Evolutionary conservation across 768 basidiomycete genomes (phyloP).

Genomic region (Pleurotus salmoneostramineus): DNA sequence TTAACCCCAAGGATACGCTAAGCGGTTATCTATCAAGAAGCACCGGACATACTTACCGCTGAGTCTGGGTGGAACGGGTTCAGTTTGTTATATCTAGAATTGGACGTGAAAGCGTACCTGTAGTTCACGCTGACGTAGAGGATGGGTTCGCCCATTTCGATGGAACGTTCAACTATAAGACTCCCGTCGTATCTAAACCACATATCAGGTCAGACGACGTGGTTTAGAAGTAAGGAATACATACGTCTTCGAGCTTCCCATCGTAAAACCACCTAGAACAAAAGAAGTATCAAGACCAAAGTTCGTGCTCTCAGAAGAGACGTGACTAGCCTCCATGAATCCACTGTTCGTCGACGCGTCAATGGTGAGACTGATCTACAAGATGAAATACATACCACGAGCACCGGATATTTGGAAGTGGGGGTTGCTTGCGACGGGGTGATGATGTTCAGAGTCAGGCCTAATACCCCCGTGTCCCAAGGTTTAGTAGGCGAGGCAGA

Average conservation of each 20-base stretch:
- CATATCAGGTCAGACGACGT: not conserved
- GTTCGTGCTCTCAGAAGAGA: not conserved
- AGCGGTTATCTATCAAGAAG: too few species aligned
- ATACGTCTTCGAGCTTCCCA: not conserved
- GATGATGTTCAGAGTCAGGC: conserved; percentile 52
- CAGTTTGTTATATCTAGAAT: not conserved
- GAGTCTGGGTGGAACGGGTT: not conserved
- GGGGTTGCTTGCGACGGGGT: conserved; percentile 35
- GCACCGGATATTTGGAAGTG: conserved; percentile 44
- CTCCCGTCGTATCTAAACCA: conserved; percentile 13
- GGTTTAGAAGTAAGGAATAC: too few species aligned
- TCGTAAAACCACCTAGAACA: conserved; percentile 2
- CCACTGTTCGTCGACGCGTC: conserved; percentile 29
- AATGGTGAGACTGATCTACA: not conserved
- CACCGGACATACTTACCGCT: too few species aligned
- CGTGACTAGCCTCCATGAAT: conserved; percentile 38
- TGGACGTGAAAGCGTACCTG: not conserved
- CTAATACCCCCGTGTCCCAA: conserved; percentile 16
- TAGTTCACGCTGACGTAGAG: conserved; percentile 26
- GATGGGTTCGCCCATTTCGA: conserved; percentile 19
- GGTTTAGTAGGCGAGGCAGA: not conserved
- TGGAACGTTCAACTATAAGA: conserved; percentile 20
- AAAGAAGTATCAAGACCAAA: not conserved
- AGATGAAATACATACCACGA: conserved; percentile 35
- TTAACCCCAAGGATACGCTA: not conserved